phyloP scores from a whole-genome alignment of 352 stramenopile species.

The Pythium sukuiense region DNA sequence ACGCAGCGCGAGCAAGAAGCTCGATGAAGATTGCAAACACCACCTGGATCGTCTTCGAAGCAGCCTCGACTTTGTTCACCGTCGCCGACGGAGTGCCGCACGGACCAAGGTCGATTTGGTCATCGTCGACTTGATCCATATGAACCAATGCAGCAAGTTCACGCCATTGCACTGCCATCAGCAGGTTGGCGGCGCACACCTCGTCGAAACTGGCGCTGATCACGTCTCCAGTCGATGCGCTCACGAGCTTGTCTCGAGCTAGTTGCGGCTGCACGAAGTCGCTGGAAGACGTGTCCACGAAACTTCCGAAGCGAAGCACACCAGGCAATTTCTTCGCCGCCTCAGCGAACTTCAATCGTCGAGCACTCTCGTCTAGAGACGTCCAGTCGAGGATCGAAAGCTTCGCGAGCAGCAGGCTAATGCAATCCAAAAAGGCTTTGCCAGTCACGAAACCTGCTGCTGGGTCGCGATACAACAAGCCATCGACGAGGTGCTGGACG shows the following conservation, averaged over 20 bases:
- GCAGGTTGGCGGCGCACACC: conserved; percentile 34
- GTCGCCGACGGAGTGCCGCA: conserved; percentile 27
- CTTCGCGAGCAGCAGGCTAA: conserved; percentile 70
- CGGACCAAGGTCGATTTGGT: conserved; percentile 48
- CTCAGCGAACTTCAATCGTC: conserved; percentile 55
- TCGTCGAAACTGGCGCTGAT: conserved; percentile 34
- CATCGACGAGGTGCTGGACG: conserved; percentile 37
- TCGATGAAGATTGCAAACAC: conserved; percentile 39
- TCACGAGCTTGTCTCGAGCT: conserved; percentile 32
- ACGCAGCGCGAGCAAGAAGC: background rate
- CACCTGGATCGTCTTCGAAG: conserved; percentile 29
- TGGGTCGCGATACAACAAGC: conserved; percentile 29
- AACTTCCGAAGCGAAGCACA: conserved; percentile 45
- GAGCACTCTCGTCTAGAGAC: conserved; percentile 52
- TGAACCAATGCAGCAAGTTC: conserved; percentile 11
- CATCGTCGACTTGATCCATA: conserved; percentile 39
- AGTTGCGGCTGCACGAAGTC: background rate
- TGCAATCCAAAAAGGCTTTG: conserved; percentile 61
- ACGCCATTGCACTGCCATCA: conserved; percentile 41
- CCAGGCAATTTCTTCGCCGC: conserved; percentile 43
- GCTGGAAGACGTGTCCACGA: conserved; percentile 13
- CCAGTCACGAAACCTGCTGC: conserved; percentile 41
- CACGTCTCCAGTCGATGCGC: conserved; percentile 31
- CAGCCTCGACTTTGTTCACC: conserved; percentile 11
- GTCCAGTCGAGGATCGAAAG: conserved; percentile 82